Conservation (phyloP, 257 asterid genomes). For the Oldenlandia corymbosa region DNA sequence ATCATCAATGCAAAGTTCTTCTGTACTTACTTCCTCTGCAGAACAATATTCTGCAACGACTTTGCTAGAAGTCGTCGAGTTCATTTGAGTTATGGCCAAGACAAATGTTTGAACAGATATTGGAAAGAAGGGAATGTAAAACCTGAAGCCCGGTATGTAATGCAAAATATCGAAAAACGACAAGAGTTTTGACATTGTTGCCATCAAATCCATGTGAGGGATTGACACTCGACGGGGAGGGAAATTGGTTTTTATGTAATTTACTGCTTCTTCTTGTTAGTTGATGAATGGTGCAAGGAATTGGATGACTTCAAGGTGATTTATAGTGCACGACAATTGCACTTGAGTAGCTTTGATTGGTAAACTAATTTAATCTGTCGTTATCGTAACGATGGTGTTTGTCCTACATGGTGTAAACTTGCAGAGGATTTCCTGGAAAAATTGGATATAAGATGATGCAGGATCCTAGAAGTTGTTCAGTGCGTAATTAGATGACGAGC, state of each 20-base stretch:
- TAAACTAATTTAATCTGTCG: too few relatives aligned
- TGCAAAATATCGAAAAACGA: neutral
- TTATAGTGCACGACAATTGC: neutral
- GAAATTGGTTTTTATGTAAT: neutral
- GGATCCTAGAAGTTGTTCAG: too few relatives aligned
- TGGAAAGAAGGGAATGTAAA: neutral
- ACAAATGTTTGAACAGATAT: neutral
- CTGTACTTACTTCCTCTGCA: neutral
- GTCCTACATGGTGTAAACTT: neutral
- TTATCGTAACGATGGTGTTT: too few relatives aligned
- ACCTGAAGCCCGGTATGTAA: neutral
- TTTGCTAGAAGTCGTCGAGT: too few relatives aligned
- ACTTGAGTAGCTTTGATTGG: too few relatives aligned
- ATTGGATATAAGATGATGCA: too few relatives aligned
- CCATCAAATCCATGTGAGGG: neutral
- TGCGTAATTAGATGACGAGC: too few relatives aligned
- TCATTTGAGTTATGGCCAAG: neutral
- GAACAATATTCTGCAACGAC: neutral
- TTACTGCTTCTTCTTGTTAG: neutral
- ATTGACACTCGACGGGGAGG: too few relatives aligned
- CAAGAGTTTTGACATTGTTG: neutral
- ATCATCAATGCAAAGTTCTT: conserved; percentile 12
- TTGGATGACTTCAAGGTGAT: neutral
- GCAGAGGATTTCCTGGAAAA: neutral
- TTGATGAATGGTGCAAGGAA: neutral